Evolutionary conservation across 108 stramenopile genomes (phyloP).

Genomic region (Pseudonitzschia multiseries): DNA sequence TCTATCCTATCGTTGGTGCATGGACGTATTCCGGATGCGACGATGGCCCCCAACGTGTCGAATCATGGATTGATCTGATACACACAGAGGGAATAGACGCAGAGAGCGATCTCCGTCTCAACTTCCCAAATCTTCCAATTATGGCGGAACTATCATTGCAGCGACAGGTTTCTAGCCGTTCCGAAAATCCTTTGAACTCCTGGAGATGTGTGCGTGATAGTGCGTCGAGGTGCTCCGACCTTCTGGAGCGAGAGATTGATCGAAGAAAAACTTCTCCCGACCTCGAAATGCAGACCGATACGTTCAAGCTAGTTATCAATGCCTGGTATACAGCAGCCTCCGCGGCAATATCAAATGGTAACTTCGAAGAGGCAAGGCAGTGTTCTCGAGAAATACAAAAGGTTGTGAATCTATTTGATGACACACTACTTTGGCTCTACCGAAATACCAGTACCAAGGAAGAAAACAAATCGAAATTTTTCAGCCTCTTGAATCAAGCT

Average conservation of each 20-base stretch:
- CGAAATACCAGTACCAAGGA: neutral
- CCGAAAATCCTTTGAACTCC: neutral
- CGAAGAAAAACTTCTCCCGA: neutral
- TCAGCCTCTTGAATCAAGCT: constrained; percentile 10
- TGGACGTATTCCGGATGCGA: constrained; percentile 52
- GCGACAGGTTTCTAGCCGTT: constrained; percentile 1
- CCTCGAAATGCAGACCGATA: constrained; percentile 6
- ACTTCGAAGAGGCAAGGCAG: neutral
- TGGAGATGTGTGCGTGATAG: neutral
- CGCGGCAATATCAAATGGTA: neutral
- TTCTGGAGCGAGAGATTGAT: constrained; percentile 9
- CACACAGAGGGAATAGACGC: neutral
- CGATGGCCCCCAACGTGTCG: constrained; percentile 50
- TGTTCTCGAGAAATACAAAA: constrained; percentile 15
- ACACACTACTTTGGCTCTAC: constrained; percentile 14
- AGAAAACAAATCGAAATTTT: neutral
- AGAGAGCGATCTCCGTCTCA: neutral
- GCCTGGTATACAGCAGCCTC: constrained; percentile 12
- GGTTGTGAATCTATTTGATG: constrained; percentile 23
- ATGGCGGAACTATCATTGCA: constrained; percentile 19
- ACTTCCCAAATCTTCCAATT: constrained; percentile 8
- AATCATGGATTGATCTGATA: constrained; percentile 47
- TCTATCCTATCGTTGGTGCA: constrained; percentile 72
- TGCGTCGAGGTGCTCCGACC: neutral
- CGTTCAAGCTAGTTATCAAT: constrained; percentile 18